These are phyloP conservation scores for Conticribra weissflogii DNA, from an alignment of 108 stramenopile genomes.

Conservation along the genomic window DNA sequence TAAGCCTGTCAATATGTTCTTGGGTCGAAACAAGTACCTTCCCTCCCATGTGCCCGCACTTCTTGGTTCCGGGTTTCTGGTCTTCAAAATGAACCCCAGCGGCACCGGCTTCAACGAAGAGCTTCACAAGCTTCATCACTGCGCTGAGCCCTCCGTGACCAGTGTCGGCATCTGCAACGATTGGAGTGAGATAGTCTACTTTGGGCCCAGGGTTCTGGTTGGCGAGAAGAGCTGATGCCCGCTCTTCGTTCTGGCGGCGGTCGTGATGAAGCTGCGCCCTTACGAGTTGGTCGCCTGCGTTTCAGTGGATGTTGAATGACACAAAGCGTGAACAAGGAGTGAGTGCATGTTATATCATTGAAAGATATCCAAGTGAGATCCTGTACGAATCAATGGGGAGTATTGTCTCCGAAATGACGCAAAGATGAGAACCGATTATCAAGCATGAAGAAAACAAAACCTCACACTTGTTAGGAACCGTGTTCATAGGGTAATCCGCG, in stretches of 20 bases:
- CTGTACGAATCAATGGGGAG: no score
- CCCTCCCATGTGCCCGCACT: constrained; percentile 97
- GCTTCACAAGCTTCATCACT: constrained; percentile 95
- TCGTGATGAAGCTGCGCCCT: constrained; percentile 94
- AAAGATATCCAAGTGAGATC: no score
- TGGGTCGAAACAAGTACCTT: constrained; percentile 94
- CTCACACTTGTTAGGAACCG: constrained; percentile 83
- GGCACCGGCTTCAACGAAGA: constrained; percentile 95
- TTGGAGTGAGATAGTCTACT: constrained; percentile 93
- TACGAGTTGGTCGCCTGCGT: constrained; percentile 90
- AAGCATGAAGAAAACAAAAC: not conserved
- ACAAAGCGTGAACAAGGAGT: no score
- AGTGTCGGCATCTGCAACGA: constrained; percentile 96
- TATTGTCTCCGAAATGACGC: no score
- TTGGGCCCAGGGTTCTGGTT: constrained; percentile 63
- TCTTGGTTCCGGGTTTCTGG: constrained; percentile 96
- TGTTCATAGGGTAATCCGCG: constrained; percentile 90
- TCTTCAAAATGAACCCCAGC: constrained; percentile 87
- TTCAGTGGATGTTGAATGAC: constrained; percentile 10
- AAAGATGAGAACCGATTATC: no score
- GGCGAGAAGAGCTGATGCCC: constrained; percentile 61
- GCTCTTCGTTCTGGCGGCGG: constrained; percentile 90
- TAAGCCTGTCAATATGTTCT: constrained; percentile 94
- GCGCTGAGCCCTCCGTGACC: constrained; percentile 91
- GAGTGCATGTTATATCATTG: no score